phyloP scores from a whole-genome alignment of 1,284 basidiomycete species.

The Thecaphora frezii region DNA sequence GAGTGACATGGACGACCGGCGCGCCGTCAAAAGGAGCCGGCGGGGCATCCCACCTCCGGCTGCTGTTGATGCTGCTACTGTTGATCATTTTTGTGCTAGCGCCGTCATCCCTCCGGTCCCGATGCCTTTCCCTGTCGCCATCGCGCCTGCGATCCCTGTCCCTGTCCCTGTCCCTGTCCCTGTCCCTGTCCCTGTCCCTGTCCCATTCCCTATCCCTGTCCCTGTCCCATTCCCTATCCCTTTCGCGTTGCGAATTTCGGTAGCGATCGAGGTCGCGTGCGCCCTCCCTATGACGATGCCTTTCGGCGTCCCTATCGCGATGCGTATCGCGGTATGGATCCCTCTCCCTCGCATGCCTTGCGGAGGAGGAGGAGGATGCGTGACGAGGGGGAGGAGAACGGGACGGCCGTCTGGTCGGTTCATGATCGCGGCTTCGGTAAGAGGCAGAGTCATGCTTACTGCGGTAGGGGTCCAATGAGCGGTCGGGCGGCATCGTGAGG shows the following conservation, averaged over 20 bases:
- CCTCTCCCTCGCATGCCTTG: constrained; percentile 11
- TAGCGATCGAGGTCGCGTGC: constrained; percentile 3
- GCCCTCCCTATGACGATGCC: constrained; percentile 1
- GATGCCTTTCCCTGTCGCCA: constrained; percentile 19
- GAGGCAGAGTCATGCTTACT: constrained; percentile 42
- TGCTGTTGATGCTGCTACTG: constrained; percentile 5
- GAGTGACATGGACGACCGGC: neutral
- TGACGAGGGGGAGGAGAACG: constrained; percentile 36
- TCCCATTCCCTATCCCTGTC: neutral
- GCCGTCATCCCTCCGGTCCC: constrained; percentile 14
- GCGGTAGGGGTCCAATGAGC: too few species aligned
- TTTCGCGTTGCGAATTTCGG: neutral
- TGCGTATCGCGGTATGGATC: constrained; percentile 7
- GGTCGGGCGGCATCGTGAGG: too few species aligned
- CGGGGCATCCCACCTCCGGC: neutral
- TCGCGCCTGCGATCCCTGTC: constrained; percentile 6
- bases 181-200: constrained; percentile 4
- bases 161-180: constrained; percentile 6
- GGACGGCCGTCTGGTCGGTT: constrained; percentile 41
- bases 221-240: too few species aligned
- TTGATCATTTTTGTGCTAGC: constrained; percentile 6
- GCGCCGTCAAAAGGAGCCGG: neutral
- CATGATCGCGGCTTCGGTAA: constrained; percentile 23
- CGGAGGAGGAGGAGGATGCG: constrained; percentile 14
- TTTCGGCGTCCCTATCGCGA: constrained; percentile 5